Evolutionary conservation across 805 yeast species (phyloP), one percentile per base, ranked within the genome.

Genomic region (Sungouiella blattae): DNA sequence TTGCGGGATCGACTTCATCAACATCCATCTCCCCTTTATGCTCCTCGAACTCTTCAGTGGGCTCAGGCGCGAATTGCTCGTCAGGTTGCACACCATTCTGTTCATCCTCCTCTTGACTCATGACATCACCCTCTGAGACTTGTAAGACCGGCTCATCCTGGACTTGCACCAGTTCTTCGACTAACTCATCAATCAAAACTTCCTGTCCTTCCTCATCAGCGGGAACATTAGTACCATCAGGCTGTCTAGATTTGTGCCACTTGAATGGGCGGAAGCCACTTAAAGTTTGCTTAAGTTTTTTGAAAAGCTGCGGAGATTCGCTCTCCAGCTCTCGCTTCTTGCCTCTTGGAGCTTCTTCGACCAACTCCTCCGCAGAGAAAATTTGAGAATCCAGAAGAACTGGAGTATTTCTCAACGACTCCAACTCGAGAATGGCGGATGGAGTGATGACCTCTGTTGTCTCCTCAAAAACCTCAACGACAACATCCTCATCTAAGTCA

Each of bases 391-490:
- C 8, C 7, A n/a, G 9, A 4, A 24, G 3, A 6, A 33, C 27
- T 4, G 44, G 39, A 3, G 41, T 37, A 16, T 32, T 38, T n/a
- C 35, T 24, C 28, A 32, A 21, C 3, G 41, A 40, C 15, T 39
- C 48, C 12, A 39, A 28, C 23, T 46, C 50, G 6, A 33, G 39
- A 4, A 46, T 26, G 3, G 28, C 15, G 1, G 50, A 29, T 3
- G 50, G 50, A 7, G 31, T 15, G 9, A 43, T 32, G 6, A 37
- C 29, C 3, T 33, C 44, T 0, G 18, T n/a, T 3, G 34, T 14
- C 8, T 41, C 47, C 12, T 41, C 47, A 21, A 28, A 30, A 2
- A 39, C 37, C 24, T 43, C 46, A 13, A 27, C 32, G 8, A 29
- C 27, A 4, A 29, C 12, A 5, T 35, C 39, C 11, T 27, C 38